These are phyloP conservation scores for Kluyveromyces lactis DNA, from an alignment of 805 yeast species.

Conservation along the genomic window DNA sequence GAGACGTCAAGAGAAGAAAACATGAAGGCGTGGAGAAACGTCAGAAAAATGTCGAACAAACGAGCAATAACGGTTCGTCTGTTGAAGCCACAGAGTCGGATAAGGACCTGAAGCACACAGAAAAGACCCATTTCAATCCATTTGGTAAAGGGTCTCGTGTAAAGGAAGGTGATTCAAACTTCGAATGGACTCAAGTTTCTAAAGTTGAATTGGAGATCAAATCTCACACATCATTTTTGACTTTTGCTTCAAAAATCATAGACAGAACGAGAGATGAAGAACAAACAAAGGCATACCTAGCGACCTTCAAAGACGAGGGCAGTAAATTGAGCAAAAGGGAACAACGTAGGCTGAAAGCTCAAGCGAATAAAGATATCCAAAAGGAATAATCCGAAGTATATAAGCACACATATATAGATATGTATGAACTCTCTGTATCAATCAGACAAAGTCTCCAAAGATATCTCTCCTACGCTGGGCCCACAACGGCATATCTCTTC, in stretches of 20 bases:
- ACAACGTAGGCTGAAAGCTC: conserved; percentile 2
- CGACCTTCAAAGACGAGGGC: conserved; percentile 1
- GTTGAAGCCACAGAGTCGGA: conserved; percentile 20
- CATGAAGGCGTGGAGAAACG: conserved; percentile 53
- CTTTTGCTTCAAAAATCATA: conserved; percentile 63
- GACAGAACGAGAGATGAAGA: conserved; percentile 16
- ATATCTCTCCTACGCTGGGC: conserved; percentile 61
- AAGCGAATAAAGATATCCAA: not conserved
- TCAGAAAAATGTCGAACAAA: conserved; percentile 23
- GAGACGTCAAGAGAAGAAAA: conserved; percentile 71
- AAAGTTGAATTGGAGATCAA: conserved; percentile 78
- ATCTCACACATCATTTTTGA: conserved; percentile 87
- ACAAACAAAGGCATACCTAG: conserved; percentile 6
- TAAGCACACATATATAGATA: not conserved
- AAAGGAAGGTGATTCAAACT: conserved; percentile 77
- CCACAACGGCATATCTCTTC: conserved; percentile 72
- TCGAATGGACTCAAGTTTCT: conserved; percentile 77
- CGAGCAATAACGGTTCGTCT: conserved; percentile 22
- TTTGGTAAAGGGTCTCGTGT: conserved; percentile 86
- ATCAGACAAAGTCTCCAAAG: conserved; percentile 25
- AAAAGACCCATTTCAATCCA: conserved; percentile 65
- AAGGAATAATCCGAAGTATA: too few species aligned
- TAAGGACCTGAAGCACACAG: conserved; percentile 14
- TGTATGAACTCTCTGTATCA: not conserved
- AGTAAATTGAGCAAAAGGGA: conserved; percentile 5